phyloP scores from a whole-genome alignment of 441 rosid species.

The Adansonia grandidieri region DNA sequence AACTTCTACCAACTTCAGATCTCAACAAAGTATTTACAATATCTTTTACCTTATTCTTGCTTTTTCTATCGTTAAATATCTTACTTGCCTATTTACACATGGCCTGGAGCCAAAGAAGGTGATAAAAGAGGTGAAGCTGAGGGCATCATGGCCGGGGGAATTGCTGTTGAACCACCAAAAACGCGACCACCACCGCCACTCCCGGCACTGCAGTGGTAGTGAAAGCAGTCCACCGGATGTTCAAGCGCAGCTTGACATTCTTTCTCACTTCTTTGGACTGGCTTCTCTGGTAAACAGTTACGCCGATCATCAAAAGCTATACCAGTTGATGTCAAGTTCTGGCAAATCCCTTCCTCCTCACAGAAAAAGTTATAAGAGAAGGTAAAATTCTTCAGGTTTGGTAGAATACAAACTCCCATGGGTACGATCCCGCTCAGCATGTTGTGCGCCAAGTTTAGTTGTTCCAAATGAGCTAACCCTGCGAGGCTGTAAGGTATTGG shows the following conservation, averaged over 20 bases:
- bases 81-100: background rate
- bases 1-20: too few species aligned
- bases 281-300: slow-evolving; percentile 74
- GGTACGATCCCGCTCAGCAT: slow-evolving; percentile 66
- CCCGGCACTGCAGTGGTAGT: slow-evolving; percentile 39
- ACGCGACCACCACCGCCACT: background rate
- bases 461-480: slow-evolving; percentile 69
- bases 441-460: slow-evolving; percentile 67
- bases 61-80: too few species aligned
- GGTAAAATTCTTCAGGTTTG: slow-evolving; percentile 65
- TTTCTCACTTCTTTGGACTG: slow-evolving; percentile 57
- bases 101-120: slow-evolving; percentile 61
- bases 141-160: slow-evolving; percentile 40
- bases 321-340: slow-evolving; percentile 61
- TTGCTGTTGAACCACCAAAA: slow-evolving; percentile 27
- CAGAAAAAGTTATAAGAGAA: slow-evolving; percentile 72
- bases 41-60: too few species aligned
- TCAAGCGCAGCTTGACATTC: slow-evolving; percentile 57
- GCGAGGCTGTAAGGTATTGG: slow-evolving; percentile 73
- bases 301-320: slow-evolving; percentile 58
- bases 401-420: slow-evolving; percentile 63
- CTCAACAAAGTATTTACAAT: too few species aligned
- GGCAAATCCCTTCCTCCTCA: slow-evolving; percentile 64
- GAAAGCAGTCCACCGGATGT: slow-evolving; percentile 70
- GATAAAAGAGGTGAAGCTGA: slow-evolving; percentile 44